Conservation (phyloP, 1,284 basidiomycete species). For the Sporisorium graminicola region DNA sequence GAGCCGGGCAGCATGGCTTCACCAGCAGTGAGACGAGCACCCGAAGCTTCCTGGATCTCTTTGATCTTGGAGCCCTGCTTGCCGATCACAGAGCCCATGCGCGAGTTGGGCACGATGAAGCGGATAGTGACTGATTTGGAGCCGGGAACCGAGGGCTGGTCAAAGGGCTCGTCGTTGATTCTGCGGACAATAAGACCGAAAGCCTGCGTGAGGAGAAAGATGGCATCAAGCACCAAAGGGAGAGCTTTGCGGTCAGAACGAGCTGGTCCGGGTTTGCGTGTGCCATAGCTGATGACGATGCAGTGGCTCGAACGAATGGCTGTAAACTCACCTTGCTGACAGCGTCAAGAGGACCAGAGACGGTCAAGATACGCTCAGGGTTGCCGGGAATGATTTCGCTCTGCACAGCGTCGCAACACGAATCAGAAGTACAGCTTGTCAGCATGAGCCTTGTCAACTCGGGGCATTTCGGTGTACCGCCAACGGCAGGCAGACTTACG, state of each 20-base stretch:
- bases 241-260: neutral
- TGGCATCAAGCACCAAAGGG: neutral
- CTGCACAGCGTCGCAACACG: constrained; percentile 9
- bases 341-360: constrained; percentile 95
- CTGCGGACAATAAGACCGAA: constrained; percentile 98
- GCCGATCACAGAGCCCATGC: constrained; percentile 99
- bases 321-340: constrained; percentile 86
- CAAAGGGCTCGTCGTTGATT: constrained; percentile 99
- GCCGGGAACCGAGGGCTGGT: constrained; percentile 95
- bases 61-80: constrained; percentile 98
- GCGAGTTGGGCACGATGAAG: constrained; percentile 95
- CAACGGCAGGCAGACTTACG: constrained; percentile 43
- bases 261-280: neutral
- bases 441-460: neutral
- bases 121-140: constrained; percentile 98
- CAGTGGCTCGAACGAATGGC: neutral
- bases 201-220: constrained; percentile 75
- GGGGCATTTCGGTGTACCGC: neutral
- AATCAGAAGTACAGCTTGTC: neutral
- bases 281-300: neutral
- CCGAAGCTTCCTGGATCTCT: constrained; percentile 99
- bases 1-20: constrained; percentile 98
- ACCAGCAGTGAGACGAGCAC: constrained; percentile 93
- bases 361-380: constrained; percentile 96
- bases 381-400: constrained; percentile 76